Percentiles rank a stretch among this genome's conserved stretches.
Conservation (phyloP, 345 rosid species). For the Bruguiera sexangula region DNA sequence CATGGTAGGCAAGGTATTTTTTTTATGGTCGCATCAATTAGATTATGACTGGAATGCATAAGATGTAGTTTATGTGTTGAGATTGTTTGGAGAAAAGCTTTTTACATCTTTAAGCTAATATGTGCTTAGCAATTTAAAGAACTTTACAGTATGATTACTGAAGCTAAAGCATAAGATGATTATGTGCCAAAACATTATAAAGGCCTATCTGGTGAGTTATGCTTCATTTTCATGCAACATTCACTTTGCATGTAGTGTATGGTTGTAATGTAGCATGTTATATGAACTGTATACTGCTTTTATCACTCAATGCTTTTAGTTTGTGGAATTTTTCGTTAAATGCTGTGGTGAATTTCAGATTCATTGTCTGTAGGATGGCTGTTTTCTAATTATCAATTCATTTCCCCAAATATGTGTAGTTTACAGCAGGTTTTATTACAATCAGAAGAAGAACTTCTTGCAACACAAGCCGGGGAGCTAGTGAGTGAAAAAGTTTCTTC, state of each 20-base stretch:
- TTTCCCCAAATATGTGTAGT: constrained; percentile 8
- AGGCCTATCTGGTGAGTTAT: neutral
- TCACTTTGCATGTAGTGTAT: neutral
- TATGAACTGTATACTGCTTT: neutral
- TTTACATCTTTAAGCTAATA: neutral
- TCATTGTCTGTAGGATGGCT: neutral
- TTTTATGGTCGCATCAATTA: no score
- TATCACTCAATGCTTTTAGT: neutral
- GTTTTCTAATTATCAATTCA: constrained; percentile 3
- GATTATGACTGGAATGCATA: neutral
- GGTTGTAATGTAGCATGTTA: neutral
- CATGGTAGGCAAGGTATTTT: no score
- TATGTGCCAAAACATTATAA: neutral
- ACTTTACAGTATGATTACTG: neutral
- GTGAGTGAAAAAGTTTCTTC: constrained; percentile 17
- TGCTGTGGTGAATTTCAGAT: neutral
- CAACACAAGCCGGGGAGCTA: constrained; percentile 8
- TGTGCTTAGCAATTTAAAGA: neutral
- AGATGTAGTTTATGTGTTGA: neutral
- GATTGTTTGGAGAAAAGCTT: neutral
- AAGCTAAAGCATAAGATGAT: neutral
- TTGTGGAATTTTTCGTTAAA: neutral
- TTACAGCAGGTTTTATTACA: constrained; percentile 23
- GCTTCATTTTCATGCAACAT: neutral
- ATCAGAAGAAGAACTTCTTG: constrained; percentile 27